Conservation (phyloP, 1,139 yeast genomes). For the Pichiaceae sp. region DNA sequence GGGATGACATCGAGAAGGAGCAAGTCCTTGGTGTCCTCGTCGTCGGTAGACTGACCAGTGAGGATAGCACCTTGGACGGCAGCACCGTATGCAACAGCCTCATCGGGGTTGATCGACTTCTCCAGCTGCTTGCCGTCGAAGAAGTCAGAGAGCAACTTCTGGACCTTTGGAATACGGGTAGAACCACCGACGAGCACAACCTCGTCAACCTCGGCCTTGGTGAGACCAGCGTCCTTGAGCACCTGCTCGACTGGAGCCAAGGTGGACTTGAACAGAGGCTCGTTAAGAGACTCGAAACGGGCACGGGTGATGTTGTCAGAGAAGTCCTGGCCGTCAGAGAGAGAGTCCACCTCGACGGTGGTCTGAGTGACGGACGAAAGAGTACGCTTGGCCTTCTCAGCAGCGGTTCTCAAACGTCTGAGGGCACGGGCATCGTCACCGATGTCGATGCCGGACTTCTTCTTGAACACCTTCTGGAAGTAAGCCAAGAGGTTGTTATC, state of each 20-base stretch:
- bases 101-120: constrained; percentile 98
- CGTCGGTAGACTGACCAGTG: constrained; percentile 90
- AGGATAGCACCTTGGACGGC: constrained; percentile 99
- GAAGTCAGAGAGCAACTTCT: constrained; percentile 77
- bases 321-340: constrained; percentile 76
- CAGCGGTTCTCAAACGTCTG: constrained; percentile 86
- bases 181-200: constrained; percentile 90
- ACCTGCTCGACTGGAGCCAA: constrained; percentile 83
- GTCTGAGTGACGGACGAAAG: constrained; percentile 83
- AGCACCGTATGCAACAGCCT: constrained; percentile 98
- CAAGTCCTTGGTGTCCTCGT: constrained; percentile 86
- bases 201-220: constrained; percentile 75
- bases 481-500: constrained; percentile 93
- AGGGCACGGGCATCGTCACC: constrained; percentile 91
- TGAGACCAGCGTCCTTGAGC: constrained; percentile 70
- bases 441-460: constrained; percentile 92
- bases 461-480: constrained; percentile 93
- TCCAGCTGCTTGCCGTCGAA: constrained; percentile 88
- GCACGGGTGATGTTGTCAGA: constrained; percentile 81
- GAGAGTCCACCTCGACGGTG: constrained; percentile 77
- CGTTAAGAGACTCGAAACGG: constrained; percentile 83
- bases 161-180: constrained; percentile 91
- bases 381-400: constrained; percentile 90
- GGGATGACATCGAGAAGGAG: constrained; percentile 97
- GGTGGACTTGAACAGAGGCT: constrained; percentile 76